These are phyloP conservation scores for Hsuehochloa calcarea DNA, from an alignment of 176 grass and related monocot genomes.

Conservation along the genomic window DNA sequence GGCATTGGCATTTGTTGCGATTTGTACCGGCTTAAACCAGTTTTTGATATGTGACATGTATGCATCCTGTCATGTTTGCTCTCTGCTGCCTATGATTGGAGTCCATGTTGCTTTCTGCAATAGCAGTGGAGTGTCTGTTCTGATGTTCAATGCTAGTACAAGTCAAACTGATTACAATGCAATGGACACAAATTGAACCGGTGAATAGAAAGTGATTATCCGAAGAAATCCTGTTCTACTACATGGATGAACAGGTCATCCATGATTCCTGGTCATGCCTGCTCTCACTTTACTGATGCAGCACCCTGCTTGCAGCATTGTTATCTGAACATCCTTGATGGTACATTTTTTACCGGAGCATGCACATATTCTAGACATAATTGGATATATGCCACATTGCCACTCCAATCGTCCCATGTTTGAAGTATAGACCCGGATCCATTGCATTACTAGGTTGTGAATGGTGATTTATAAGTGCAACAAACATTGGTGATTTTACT, in stretches of 20 bases:
- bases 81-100: background rate
- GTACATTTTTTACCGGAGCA: background rate
- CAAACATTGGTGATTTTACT: no score
- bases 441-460: no score
- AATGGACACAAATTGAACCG: background rate
- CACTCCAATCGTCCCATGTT: background rate
- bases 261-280: background rate
- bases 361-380: background rate
- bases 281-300: background rate
- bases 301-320: background rate
- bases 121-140: background rate
- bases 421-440: background rate
- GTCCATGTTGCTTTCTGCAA: background rate
- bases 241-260: background rate
- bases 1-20: background rate
- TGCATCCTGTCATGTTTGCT: background rate
- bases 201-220: background rate
- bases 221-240: background rate
- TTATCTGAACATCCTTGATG: background rate
- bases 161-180: background rate
- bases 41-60: constrained; percentile 6
- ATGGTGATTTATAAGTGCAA: no score
- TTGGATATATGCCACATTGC: background rate
- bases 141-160: background rate
- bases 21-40: background rate